Evolutionary conservation across 257 asterid genomes (phyloP), one percentile per base, ranked within the genome.

Genomic region (Ocimum tenuiflorum): DNA sequence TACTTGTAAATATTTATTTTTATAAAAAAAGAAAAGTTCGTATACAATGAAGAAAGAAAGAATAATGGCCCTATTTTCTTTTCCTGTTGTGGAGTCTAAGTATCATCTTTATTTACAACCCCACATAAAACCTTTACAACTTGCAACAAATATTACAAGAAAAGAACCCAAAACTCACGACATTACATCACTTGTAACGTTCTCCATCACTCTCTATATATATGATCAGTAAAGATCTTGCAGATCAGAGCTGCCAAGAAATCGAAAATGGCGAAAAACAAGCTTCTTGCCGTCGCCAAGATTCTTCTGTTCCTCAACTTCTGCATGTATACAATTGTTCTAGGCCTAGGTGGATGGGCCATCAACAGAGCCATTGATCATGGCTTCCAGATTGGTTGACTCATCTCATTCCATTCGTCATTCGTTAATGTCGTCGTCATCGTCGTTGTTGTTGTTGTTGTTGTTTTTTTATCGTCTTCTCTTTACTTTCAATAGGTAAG

Each of bases 321-420:
- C 50, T 89, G 97, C 86, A 87, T 92, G 97, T 89, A 81, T 65
- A 67, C 76, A 3, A 62, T 86, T 38, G 76, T 92, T 33, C 52
- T 92, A 52, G 90, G 94, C 22, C 83, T 92, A 45, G 96, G 87
- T 15, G 79, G 78, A 17, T 92, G 97, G 99, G 86, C 95, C 0
- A 67, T 83, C 68, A 81, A 92, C 78, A 70, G 29, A 18, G 97
- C 96, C 12, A 87, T 92, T 58, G 80, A 87, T 41, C 84, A 79
- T 56, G 90, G 95, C 36, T 92, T 89, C 74, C 20, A 79, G 41
- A 87, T 89, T 11, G 95, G 97, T 89, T 74, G 13, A 8, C 3
- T 11, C 45, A 38, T 38, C 8, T 7, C 8, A 6, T 11, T 36
- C 10, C 1, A 5, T 6, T 11, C 1, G 2, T n/a, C 20, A 23